phyloP scores from a whole-genome alignment of 1,284 basidiomycete genomes.

The Ustilago sp. region DNA sequence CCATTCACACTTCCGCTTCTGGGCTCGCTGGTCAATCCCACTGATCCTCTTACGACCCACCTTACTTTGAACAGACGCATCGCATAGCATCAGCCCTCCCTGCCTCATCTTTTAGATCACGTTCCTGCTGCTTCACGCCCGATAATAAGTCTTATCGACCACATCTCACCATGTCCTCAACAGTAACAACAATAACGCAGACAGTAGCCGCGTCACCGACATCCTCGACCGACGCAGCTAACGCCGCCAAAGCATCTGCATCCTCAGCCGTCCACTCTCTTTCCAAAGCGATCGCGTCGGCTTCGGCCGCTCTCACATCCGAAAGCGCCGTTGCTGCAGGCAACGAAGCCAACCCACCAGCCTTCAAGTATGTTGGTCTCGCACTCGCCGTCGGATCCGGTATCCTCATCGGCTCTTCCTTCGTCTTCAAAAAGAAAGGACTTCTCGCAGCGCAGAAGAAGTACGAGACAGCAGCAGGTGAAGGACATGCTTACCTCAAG shows the following conservation, averaged over 20 bases:
- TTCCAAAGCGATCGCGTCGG: constrained; percentile 57
- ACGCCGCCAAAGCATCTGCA: constrained; percentile 50
- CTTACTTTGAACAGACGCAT: background rate
- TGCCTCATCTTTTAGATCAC: background rate
- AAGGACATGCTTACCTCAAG: constrained; percentile 89
- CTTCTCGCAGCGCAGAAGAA: constrained; percentile 69
- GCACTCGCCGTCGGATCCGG: constrained; percentile 86
- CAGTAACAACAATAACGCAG: constrained; percentile 29
- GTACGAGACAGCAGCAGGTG: constrained; percentile 78
- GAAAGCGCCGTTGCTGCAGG: constrained; percentile 54
- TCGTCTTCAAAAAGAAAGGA: constrained; percentile 87
- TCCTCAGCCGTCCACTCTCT: constrained; percentile 52
- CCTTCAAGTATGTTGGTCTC: constrained; percentile 75
- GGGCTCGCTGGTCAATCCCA: constrained; percentile 25
- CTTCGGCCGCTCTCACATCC: constrained; percentile 56
- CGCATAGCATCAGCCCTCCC: background rate
- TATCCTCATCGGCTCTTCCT: constrained; percentile 89
- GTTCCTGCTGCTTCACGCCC: no score
- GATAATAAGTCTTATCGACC: background rate
- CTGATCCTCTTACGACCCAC: background rate
- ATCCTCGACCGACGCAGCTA: constrained; percentile 27
- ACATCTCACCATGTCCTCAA: constrained; percentile 32
- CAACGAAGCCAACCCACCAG: constrained; percentile 55
- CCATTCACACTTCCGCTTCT: background rate
- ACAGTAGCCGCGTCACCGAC: constrained; percentile 26